phyloP scores from a whole-genome alignment of 345 rosid species.

The Laguncularia racemosa region DNA sequence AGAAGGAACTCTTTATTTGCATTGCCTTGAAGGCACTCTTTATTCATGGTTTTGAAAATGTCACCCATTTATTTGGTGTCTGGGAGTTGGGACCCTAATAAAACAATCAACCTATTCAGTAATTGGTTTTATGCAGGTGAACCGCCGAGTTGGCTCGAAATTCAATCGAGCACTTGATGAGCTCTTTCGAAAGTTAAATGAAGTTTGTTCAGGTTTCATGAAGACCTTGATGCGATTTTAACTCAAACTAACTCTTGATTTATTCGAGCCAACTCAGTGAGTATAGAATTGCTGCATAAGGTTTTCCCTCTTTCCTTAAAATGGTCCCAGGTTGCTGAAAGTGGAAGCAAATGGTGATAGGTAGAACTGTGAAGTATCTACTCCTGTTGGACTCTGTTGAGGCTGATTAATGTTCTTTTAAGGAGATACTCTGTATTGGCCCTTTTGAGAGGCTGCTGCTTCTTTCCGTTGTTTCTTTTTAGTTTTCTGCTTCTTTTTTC shows the following conservation, averaged over 20 bases:
- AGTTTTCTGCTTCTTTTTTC: constrained; percentile 7
- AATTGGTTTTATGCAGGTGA: constrained; percentile 47
- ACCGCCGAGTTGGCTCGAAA: constrained; percentile 52
- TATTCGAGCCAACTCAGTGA: constrained; percentile 52
- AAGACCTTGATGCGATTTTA: constrained; percentile 49
- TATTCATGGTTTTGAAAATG: too few species aligned
- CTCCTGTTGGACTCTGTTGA: too few species aligned
- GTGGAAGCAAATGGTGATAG: neutral
- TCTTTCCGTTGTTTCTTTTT: neutral
- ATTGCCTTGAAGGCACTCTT: too few species aligned
- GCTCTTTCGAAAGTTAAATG: constrained; percentile 29
- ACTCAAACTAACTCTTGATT: constrained; percentile 35
- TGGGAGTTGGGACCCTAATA: constrained; percentile 12
- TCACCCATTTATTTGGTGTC: neutral
- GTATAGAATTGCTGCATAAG: constrained; percentile 13
- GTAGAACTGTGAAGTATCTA: neutral
- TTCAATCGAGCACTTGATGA: constrained; percentile 45
- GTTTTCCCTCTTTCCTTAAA: neutral
- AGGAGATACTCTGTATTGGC: too few species aligned
- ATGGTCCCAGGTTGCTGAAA: neutral
- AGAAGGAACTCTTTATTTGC: too few species aligned
- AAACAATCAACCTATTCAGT: constrained; percentile 20
- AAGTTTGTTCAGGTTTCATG: constrained; percentile 45
- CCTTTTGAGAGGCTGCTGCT: neutral
- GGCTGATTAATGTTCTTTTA: too few species aligned